A percentile compares a stretch with the other conserved stretches of the same genome.
phyloP scores from a whole-genome alignment of 345 rosid genomes.

The Salix viminalis region DNA sequence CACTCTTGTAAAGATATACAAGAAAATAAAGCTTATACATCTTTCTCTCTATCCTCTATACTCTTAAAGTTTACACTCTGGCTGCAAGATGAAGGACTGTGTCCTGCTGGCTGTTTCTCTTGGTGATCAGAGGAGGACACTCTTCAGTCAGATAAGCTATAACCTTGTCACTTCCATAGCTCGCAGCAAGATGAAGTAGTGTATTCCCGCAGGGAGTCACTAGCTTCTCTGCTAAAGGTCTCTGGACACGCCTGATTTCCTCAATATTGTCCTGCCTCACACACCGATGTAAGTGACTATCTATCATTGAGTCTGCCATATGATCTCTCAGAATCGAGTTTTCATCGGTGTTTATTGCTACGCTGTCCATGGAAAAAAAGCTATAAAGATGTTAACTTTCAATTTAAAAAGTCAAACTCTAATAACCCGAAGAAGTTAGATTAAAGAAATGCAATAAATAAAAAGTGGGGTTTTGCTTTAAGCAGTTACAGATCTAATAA shows the following conservation, averaged over 20 bases:
- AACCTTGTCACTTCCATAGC: background rate
- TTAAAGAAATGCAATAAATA: background rate
- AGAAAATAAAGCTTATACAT: no score
- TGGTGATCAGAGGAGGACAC: no score
- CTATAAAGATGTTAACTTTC: background rate
- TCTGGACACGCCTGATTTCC: background rate
- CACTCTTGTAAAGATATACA: no score
- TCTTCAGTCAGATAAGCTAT: no score
- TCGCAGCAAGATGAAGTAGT: background rate
- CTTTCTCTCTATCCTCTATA: no score
- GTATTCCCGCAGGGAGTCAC: background rate
- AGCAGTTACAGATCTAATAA: no score
- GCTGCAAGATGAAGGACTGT: no score
- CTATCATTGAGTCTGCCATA: background rate
- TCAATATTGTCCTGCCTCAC: background rate
- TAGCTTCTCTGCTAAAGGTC: background rate
- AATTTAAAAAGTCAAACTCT: background rate
- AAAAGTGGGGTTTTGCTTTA: no score
- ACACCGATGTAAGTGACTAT: background rate
- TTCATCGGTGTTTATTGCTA: background rate
- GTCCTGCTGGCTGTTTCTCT: no score
- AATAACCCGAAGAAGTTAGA: background rate
- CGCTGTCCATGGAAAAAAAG: background rate
- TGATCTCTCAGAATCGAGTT: background rate
- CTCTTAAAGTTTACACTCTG: no score